Percentiles rank a stretch among this genome's conserved stretches.
These are phyloP conservation scores for Dendrobium nobile DNA, from an alignment of 106 monocot genomes.

Conservation along the genomic window DNA sequence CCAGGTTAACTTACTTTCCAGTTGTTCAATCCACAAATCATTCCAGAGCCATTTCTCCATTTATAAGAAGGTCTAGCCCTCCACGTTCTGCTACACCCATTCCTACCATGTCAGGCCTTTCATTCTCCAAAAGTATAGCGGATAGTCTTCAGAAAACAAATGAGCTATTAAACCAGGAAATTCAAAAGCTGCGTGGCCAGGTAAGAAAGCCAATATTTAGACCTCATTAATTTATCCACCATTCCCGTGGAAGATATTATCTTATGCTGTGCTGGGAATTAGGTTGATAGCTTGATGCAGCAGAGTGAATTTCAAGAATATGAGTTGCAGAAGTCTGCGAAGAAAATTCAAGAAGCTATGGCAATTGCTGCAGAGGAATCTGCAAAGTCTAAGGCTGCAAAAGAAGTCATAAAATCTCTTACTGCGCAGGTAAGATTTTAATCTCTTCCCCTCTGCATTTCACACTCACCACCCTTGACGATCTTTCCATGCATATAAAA, in stretches of 20 bases:
- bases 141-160: conserved; percentile 78
- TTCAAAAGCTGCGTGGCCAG: conserved; percentile 70
- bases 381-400: conserved; percentile 63
- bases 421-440: conserved; percentile 36
- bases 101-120: conserved; percentile 51
- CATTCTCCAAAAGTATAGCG: conserved; percentile 49
- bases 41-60: conserved; percentile 73
- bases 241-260: neutral
- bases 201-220: conserved; percentile 20
- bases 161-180: conserved; percentile 73
- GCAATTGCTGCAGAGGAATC: conserved; percentile 50
- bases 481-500: neutral
- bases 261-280: neutral
- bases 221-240: neutral
- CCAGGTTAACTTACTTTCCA: conserved; percentile 31
- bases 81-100: conserved; percentile 58
- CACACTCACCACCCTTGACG: neutral
- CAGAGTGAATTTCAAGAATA: conserved; percentile 50
- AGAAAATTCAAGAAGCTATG: conserved; percentile 50
- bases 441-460: neutral
- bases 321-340: conserved; percentile 49
- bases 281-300: conserved; percentile 44
- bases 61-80: conserved; percentile 61
- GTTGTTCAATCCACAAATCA: conserved; percentile 33
- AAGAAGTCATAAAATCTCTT: conserved; percentile 64